Base-by-base conservation (phyloP, 768 basidiomycete genomes). In the Imleria badia region DNA sequence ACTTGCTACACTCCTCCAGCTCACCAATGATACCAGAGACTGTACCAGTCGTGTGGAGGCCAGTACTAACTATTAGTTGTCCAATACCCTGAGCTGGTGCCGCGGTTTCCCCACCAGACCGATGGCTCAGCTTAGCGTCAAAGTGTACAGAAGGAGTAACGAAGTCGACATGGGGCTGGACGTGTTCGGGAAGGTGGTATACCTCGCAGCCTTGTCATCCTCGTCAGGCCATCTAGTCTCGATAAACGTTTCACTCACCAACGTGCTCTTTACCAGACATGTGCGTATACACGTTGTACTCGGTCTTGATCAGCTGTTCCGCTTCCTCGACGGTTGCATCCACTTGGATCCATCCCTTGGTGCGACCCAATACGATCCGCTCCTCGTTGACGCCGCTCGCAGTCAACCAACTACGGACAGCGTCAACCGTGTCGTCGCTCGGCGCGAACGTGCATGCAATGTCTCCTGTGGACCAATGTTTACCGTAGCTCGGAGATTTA, bases 121-220 rank as follows among this genome's bases (percentile, higher is more conserved):
- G 55, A 47, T 55, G 52, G 30, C 47, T 45, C 52, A 68, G 26
- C 56, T 51, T 59, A 10, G 52, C 31, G 40, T 68, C 65, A 41
- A 75, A 75, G 55, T 74, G 67, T 5, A 75, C 66, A 5, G 73
- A 66, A 10, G 72, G 73, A 5, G 59, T 66, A 38, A 75, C 65
- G 44, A 75, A 63, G 30, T 75, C 73, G 22, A 75, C 59, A 36
- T 75, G 73, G 2, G 62, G 46, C 10, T 50, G 58, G 23, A 75
- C 49, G 20, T 71, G 57, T 33, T 64, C 58, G 0, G 72, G 73
- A 31, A 75, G 61, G 38, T 70, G 62, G 45, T 71, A 75, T 20
- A 57, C 59, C 19, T 70, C 65, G 40, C 72, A 75, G 11, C 58
- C 72, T 72, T 26, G 23, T 13, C 5, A 39, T 48, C 6, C 11